These are phyloP conservation scores for Metschnikowia cubensis DNA, from an alignment of 805 yeast genomes.

Conservation along the genomic window DNA sequence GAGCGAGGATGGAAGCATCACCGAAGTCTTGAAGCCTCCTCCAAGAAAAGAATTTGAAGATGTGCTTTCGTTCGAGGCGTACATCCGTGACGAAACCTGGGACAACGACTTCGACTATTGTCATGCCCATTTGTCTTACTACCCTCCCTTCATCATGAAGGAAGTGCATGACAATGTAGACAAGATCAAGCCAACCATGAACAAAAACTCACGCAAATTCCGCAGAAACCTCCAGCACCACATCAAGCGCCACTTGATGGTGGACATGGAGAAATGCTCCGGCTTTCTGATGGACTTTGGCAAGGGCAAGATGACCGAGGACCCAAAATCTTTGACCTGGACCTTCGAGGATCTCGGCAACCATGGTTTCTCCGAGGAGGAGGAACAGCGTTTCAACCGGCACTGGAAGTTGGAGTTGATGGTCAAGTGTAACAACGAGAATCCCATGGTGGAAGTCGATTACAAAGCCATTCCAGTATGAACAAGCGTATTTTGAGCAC, in stretches of 20 bases:
- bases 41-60: slow-evolving; percentile 55
- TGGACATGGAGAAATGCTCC: slow-evolving; percentile 59
- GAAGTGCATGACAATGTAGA: slow-evolving; percentile 68
- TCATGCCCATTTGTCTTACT: slow-evolving; percentile 62
- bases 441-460: slow-evolving; percentile 64
- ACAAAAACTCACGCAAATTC: slow-evolving; percentile 67
- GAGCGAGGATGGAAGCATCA: slow-evolving; percentile 26
- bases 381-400: slow-evolving; percentile 41
- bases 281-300: slow-evolving; percentile 55
- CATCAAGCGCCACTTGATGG: slow-evolving; percentile 63
- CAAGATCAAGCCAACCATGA: slow-evolving; percentile 66
- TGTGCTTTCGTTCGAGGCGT: slow-evolving; percentile 57
- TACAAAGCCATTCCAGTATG: slow-evolving; percentile 51
- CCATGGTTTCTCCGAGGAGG: slow-evolving; percentile 52
- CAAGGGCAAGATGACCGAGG: slow-evolving; percentile 44
- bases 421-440: slow-evolving; percentile 62
- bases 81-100: slow-evolving; percentile 67
- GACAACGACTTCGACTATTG: slow-evolving; percentile 69
- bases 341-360: slow-evolving; percentile 54
- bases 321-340: slow-evolving; percentile 56
- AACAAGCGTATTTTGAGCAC: neutral
- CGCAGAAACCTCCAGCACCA: slow-evolving; percentile 74
- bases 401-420: slow-evolving; percentile 64
- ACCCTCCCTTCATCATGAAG: slow-evolving; percentile 69
- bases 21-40: slow-evolving; percentile 34